Percentiles rank a stretch among this genome's conserved stretches.
phyloP scores from a whole-genome alignment of 495 filamentous ascomycete species.

The Cetradonia linearis region DNA sequence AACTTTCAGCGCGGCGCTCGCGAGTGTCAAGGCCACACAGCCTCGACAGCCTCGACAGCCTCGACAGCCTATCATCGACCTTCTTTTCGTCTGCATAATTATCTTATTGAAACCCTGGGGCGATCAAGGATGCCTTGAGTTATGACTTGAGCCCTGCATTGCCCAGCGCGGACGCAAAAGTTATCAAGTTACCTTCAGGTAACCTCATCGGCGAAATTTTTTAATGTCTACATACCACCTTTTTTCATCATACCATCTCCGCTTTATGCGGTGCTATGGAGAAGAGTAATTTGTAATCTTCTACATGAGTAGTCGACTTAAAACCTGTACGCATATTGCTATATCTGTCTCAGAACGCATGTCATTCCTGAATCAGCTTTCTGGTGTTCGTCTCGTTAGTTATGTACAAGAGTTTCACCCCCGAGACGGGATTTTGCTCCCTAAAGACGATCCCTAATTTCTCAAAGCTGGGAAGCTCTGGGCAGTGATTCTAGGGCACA shows the following conservation, averaged over 20 bases:
- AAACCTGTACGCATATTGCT: neutral
- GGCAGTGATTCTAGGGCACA: no score
- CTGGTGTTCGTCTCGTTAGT: no score
- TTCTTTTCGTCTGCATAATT: conserved; percentile 54
- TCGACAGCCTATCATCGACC: neutral
- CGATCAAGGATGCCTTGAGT: conserved; percentile 52
- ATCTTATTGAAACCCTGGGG: conserved; percentile 54
- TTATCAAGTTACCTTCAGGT: conserved; percentile 58
- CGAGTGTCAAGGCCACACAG: no score
- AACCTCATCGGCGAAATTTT: conserved; percentile 61
- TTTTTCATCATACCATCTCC: conserved; percentile 48
- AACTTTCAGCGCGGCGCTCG: neutral
- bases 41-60: no score
- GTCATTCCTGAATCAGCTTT: no score
- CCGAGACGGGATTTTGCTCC: no score
- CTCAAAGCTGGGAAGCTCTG: no score
- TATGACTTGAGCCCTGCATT: conserved; percentile 62
- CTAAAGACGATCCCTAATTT: no score
- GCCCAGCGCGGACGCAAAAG: conserved; percentile 61
- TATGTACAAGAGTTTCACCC: no score
- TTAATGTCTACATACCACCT: conserved; percentile 46
- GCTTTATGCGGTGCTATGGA: conserved; percentile 40
- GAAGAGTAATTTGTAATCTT: conserved; percentile 32
- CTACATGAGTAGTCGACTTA: neutral
- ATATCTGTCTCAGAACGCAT: neutral